Base-by-base conservation (phyloP, 1,284 basidiomycete species). In the Peniophora sp. region DNA sequence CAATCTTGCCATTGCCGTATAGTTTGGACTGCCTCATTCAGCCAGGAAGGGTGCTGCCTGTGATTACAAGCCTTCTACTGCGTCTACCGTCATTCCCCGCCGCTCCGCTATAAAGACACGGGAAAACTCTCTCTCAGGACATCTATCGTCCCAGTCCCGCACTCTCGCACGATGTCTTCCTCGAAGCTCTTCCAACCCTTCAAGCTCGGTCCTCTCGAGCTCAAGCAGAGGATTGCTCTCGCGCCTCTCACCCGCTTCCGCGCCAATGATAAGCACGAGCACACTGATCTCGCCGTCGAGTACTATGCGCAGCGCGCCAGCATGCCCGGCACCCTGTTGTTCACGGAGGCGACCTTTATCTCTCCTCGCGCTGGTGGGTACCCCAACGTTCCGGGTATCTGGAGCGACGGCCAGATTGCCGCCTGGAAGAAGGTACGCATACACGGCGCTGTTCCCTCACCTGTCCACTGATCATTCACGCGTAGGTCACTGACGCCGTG, bases 221-320 rank as follows among this genome's bases (percentile, higher is more conserved):
- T 69, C 5, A 23, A 56, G 46, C 61, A 66, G 49, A 59, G 68
- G 14, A 50, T 69, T n/a, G 62, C 57, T 19, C 54, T 69, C 50
- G 68, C 68, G 3, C 67, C 67, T 5, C 49, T 69, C 47, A 69
- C 68, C 2, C 63, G 68, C 10, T 61, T 61, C 56, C 57, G 67
- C 5, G 66, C 63, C 9, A 52, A 58, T 43, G 51, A 49, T 10
- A 43, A 54, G 2, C 60, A 60, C 44, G 59, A 57, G 2, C 59
- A 53, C 47, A 50, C 46, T 6, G 58, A 62, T 22, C 43, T 46
- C 5, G 44, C 34, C 61, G 66, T 49, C 3, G 35, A 45, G 22
- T 45, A 52, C 24, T 52, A 52, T 32, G 27, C 41, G 12, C 41
- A 48, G 39, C 56, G 66, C 3, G 62, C 62, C 2, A 50, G 46